A percentile compares a stretch with the other conserved stretches of the same genome.
These are phyloP conservation scores for Malassezia furfur DNA, from an alignment of 1,284 basidiomycete genomes.

Conservation along the genomic window DNA sequence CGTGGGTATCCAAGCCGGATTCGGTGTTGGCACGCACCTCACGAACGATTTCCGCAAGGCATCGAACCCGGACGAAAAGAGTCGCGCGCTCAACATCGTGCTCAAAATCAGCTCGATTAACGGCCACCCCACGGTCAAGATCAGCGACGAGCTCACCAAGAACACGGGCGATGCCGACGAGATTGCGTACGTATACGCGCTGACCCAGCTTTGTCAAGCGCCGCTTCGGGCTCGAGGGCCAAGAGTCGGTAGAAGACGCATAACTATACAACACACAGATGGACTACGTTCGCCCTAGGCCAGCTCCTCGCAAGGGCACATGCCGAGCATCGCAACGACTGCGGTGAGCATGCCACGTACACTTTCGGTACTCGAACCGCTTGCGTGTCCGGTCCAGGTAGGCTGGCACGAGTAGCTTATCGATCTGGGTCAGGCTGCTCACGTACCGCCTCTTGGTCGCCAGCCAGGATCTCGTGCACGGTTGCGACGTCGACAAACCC, in stretches of 20 bases:
- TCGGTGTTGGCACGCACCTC: constrained; percentile 36
- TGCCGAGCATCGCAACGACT: constrained; percentile 11
- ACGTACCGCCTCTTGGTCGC: constrained; percentile 23
- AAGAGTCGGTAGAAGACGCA: constrained; percentile 17
- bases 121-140: constrained; percentile 38
- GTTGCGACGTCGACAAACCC: constrained; percentile 34
- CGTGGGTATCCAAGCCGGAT: constrained; percentile 39
- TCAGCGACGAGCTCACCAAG: constrained; percentile 45
- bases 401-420: constrained; percentile 14
- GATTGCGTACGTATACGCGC: constrained; percentile 19
- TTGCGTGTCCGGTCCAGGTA: constrained; percentile 39
- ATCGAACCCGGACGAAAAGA: constrained; percentile 10
- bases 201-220: constrained; percentile 20
- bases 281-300: background rate
- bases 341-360: constrained; percentile 17
- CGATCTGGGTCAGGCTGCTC: background rate
- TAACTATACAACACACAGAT: background rate
- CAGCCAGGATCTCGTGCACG: constrained; percentile 36
- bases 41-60: constrained; percentile 33
- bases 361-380: constrained; percentile 45
- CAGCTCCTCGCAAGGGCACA: constrained; percentile 7
- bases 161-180: constrained; percentile 41
- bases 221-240: constrained; percentile 19
- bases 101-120: constrained; percentile 41
- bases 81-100: constrained; percentile 43